Conservation (phyloP, 176 grass and related monocot genomes). For the Pontederia paniculata region DNA sequence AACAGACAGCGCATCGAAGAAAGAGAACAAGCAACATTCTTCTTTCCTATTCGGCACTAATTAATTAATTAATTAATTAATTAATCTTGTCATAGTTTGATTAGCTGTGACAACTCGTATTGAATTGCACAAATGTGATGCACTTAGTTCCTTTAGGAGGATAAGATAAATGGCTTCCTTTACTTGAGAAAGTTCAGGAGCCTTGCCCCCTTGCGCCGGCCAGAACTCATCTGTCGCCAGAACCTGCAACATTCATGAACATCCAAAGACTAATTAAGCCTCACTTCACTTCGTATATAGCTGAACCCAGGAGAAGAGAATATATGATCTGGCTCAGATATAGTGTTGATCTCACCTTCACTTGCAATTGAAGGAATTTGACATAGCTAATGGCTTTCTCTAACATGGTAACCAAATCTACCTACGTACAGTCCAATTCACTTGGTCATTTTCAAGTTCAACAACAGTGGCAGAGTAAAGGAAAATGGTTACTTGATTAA, state of each 20-base stretch:
- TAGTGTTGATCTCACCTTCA: slow-evolving; percentile 40
- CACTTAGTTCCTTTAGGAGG: no score
- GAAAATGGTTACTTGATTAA: no score
- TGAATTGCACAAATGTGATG: no score
- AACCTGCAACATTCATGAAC: slow-evolving; percentile 48
- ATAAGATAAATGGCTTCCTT: slow-evolving; percentile 84
- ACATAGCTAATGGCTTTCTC: slow-evolving; percentile 93
- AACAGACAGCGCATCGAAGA: no score
- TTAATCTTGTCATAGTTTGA: no score
- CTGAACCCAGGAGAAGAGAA: neutral
- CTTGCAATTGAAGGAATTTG: slow-evolving; percentile 91
- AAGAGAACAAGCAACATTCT: no score
- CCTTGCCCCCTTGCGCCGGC: slow-evolving; percentile 64
- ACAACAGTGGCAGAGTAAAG: neutral
- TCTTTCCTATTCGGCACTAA: no score
- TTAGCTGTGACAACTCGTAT: no score
- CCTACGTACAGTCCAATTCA: neutral
- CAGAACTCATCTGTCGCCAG: slow-evolving; percentile 89
- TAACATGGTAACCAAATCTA: slow-evolving; percentile 79
- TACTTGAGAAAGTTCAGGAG: slow-evolving; percentile 65
- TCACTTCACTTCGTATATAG: neutral
- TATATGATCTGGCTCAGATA: no score
- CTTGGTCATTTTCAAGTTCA: neutral
- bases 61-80: no score
- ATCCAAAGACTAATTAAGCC: neutral